Evolutionary conservation across 2,329 filamentous ascomycete species (phyloP).

Genomic region (Lecanosticta acicola): DNA sequence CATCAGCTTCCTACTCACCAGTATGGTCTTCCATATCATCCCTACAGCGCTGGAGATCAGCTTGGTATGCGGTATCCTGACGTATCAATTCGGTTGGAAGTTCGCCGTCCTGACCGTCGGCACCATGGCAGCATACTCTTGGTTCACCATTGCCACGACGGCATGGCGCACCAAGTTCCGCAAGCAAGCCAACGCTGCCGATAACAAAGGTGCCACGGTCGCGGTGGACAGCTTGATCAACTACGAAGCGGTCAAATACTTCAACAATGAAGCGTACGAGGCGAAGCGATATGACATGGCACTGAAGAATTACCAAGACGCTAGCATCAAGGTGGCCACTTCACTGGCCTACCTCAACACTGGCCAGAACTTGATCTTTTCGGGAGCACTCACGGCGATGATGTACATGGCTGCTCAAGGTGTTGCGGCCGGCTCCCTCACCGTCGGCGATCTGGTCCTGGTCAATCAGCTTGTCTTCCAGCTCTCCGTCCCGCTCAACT

Average conservation of each 20-base stretch:
- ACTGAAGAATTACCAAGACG: slow-evolving; percentile 78
- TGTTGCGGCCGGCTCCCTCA: slow-evolving; percentile 72
- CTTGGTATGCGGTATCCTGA: slow-evolving; percentile 93
- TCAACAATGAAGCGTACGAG: slow-evolving; percentile 97
- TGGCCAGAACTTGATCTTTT: slow-evolving; percentile 96
- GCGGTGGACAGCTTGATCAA: slow-evolving; percentile 97
- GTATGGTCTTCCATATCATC: slow-evolving; percentile 97
- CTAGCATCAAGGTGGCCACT: slow-evolving; percentile 94
- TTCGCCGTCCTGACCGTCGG: slow-evolving; percentile 85
- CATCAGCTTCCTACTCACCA: slow-evolving; percentile 92
- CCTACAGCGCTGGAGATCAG: slow-evolving; percentile 90
- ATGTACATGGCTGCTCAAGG: slow-evolving; percentile 96
- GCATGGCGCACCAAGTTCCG: slow-evolving; percentile 97
- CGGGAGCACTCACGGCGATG: slow-evolving; percentile 86
- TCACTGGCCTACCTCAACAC: slow-evolving; percentile 89
- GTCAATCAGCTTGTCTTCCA: slow-evolving; percentile 99
- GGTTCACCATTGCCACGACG: slow-evolving; percentile 95
- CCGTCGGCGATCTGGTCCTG: slow-evolving; percentile 95
- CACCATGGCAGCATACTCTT: slow-evolving; percentile 90
- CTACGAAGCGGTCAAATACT: slow-evolving; percentile 98
- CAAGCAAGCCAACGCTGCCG: slow-evolving; percentile 88
- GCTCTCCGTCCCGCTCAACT: slow-evolving; percentile 92
- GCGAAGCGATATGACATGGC: slow-evolving; percentile 85
- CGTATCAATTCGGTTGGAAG: slow-evolving; percentile 86
- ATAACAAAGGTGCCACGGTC: slow-evolving; percentile 91